Evolutionary conservation across 1,284 basidiomycete genomes (phyloP).

Genomic region (Melampsora americana): DNA sequence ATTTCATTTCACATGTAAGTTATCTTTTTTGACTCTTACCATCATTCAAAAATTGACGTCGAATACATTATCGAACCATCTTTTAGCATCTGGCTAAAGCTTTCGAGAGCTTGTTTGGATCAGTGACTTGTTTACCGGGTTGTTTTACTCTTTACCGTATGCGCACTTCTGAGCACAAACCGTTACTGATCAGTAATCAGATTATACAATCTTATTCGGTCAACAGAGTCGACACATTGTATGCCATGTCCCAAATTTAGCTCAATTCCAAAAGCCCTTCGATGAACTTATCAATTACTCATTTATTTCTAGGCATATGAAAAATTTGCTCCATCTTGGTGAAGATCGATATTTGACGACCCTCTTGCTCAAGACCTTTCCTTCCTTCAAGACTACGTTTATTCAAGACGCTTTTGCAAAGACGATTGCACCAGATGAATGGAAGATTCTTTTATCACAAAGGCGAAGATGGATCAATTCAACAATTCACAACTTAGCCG

Average conservation of each 20-base stretch:
- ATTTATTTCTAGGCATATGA: conserved; percentile 31
- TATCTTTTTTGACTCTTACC: background rate
- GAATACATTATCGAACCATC: conserved; percentile 12
- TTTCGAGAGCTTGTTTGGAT: conserved; percentile 93
- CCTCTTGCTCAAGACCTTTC: conserved; percentile 88
- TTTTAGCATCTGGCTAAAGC: conserved; percentile 97
- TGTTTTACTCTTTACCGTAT: conserved; percentile 95
- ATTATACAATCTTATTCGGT: conserved; percentile 91
- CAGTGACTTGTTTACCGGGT: conserved; percentile 91
- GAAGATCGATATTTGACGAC: conserved; percentile 99
- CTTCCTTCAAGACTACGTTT: conserved; percentile 87
- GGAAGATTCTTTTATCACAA: conserved; percentile 92
- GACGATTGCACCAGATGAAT: conserved; percentile 86
- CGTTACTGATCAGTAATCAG: conserved; percentile 65
- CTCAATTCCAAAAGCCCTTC: background rate
- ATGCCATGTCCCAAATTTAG: conserved; percentile 60
- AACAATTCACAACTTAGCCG: conserved; percentile 92
- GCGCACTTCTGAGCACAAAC: conserved; percentile 70
- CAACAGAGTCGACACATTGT: conserved; percentile 91
- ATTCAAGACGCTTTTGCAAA: conserved; percentile 86
- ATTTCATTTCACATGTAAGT: conserved; percentile 52
- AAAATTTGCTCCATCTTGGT: conserved; percentile 88
- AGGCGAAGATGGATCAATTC: conserved; percentile 99
- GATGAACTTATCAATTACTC: background rate
- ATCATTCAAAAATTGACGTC: conserved; percentile 14